phyloP scores from a whole-genome alignment of 2,329 filamentous ascomycete genomes.

The Sclerotinia sclerotiorum region DNA sequence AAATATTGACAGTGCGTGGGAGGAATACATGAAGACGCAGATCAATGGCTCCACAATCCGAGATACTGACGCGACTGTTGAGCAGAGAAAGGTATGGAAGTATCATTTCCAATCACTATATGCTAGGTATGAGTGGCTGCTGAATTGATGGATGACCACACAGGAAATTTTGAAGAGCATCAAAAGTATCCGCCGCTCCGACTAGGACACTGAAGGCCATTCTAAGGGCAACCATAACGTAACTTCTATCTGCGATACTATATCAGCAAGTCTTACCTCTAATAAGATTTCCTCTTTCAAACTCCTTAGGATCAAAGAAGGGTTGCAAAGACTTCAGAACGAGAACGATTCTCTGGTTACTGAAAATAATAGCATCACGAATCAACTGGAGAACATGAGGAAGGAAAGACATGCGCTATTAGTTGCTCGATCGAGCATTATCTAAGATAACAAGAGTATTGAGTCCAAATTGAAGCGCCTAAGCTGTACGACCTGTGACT shows the following conservation, averaged over 20 bases:
- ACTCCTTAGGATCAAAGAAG: not conserved
- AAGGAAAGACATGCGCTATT: not conserved
- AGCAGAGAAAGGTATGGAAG: constrained; percentile 1
- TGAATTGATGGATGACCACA: not conserved
- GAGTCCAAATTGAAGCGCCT: no score
- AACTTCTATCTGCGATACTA: not conserved
- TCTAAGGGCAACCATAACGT: not conserved
- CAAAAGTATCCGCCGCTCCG: not conserved
- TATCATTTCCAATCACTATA: not conserved
- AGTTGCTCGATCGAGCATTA: no score
- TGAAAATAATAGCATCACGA: not conserved
- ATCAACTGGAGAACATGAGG: not conserved
- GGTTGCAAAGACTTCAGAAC: not conserved
- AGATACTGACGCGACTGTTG: not conserved
- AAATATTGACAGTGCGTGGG: not conserved
- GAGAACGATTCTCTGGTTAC: not conserved
- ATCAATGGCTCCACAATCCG: not conserved
- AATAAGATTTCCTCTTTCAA: not conserved
- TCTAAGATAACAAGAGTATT: no score
- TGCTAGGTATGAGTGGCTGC: not conserved
- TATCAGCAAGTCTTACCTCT: not conserved
- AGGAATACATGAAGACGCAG: not conserved
- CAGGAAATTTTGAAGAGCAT: not conserved
- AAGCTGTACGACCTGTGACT: no score
- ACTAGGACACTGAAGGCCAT: not conserved